Percentiles rank a stretch among this genome's conserved stretches.
Evolutionary conservation across 495 filamentous ascomycete genomes (phyloP).

Genomic region (Schizothecium vesticola): DNA sequence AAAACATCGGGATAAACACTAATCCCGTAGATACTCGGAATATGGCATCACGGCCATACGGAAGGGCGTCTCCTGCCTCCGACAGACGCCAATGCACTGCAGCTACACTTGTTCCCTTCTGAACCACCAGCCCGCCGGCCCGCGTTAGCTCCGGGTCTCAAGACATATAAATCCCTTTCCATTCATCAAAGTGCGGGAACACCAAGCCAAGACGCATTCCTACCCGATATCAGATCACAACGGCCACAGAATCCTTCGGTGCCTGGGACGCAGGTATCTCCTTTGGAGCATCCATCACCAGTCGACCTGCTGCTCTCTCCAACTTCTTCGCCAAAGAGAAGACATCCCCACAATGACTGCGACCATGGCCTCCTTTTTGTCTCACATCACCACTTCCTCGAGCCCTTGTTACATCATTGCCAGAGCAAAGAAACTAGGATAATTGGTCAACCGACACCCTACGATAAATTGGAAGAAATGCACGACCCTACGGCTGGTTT

Average conservation of each 20-base stretch:
- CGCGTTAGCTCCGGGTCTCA: neutral
- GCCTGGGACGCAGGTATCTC: conserved; percentile 1
- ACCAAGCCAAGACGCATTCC: neutral
- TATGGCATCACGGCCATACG: neutral
- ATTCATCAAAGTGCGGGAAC: neutral
- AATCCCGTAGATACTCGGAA: neutral
- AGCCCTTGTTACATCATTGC: neutral
- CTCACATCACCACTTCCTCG: neutral
- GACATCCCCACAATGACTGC: conserved; percentile 5
- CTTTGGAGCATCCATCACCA: neutral
- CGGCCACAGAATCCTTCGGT: neutral
- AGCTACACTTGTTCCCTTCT: conserved; percentile 9
- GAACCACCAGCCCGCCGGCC: neutral
- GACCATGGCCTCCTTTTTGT: neutral
- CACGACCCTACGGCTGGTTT: neutral
- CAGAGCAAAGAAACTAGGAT: neutral
- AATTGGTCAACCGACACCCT: neutral
- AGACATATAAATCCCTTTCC: neutral
- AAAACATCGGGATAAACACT: neutral
- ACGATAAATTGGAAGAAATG: neutral
- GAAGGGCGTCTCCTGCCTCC: neutral
- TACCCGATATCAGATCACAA: neutral
- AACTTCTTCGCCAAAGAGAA: neutral
- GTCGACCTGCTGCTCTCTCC: neutral
- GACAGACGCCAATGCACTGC: conserved; percentile 11